Conservation (phyloP, 371 early-diverging fungal genomes). For the Mortierella sp. region DNA sequence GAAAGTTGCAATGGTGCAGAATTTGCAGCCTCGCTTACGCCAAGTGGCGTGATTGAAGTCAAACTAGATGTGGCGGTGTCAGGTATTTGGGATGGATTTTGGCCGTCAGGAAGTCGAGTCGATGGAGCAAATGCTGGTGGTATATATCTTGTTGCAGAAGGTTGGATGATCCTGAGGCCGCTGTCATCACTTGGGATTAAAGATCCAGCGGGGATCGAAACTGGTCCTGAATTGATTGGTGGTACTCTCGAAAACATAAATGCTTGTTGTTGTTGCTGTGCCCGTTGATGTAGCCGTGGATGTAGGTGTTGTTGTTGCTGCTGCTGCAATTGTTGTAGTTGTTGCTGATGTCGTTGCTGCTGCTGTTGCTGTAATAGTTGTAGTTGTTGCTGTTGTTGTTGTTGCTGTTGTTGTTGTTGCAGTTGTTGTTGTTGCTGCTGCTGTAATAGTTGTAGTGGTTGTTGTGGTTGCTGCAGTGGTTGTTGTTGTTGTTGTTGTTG, state of each 20-base stretch:
- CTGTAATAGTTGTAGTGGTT: no score
- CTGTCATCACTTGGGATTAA: neutral
- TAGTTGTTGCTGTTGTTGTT: no score
- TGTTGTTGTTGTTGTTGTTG: no score
- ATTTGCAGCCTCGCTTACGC: neutral
- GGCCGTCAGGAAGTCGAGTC: no score
- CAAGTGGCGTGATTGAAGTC: neutral
- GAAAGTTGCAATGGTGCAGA: neutral
- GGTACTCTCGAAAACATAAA: neutral
- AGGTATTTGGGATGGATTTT: neutral
- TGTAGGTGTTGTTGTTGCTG: conserved; percentile 1
- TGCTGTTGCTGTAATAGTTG: neutral
- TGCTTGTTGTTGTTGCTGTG: neutral
- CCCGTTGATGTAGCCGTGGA: neutral
- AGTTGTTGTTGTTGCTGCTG: no score
- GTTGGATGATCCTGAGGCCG: neutral
- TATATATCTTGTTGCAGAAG: neutral
- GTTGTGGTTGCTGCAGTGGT: no score
- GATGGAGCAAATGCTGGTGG: no score
- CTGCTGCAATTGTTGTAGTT: neutral
- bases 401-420: no score
- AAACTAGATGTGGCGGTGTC: neutral
- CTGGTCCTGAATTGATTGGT: neutral
- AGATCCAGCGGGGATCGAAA: neutral
- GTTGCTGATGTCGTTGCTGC: no score